These are phyloP conservation scores for Thymus quinquecostatus DNA, from an alignment of 257 asterid genomes.

Conservation along the genomic window DNA sequence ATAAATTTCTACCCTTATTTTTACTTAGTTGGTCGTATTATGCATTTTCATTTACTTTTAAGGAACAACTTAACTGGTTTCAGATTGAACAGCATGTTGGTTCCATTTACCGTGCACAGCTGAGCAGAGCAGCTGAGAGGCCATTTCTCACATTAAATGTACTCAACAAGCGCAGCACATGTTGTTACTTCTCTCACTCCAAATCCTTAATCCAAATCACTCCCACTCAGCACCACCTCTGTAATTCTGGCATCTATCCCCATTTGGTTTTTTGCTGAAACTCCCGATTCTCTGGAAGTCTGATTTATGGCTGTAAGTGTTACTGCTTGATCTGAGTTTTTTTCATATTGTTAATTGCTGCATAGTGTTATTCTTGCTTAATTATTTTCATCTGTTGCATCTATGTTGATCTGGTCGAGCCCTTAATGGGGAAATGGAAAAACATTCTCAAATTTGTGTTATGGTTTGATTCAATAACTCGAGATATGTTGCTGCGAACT, in stretches of 20 bases:
- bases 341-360: slow-evolving; percentile 10
- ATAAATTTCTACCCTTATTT: too few relatives aligned
- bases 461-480: background rate
- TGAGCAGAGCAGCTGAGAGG: slow-evolving; percentile 10
- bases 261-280: slow-evolving; percentile 30
- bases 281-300: slow-evolving; percentile 21
- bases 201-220: background rate
- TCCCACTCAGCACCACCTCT: background rate
- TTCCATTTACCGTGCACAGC: background rate
- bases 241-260: slow-evolving; percentile 10
- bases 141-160: slow-evolving; percentile 25
- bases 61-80: background rate
- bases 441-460: background rate
- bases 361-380: background rate
- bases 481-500: background rate
- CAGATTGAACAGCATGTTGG: background rate
- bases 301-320: slow-evolving; percentile 46
- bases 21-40: too few relatives aligned
- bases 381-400: slow-evolving; percentile 6
- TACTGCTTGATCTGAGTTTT: slow-evolving; percentile 12
- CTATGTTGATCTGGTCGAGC: background rate
- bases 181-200: slow-evolving; percentile 22
- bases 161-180: slow-evolving; percentile 33
- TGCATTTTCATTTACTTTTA: too few relatives aligned
- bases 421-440: background rate